Base-by-base conservation (phyloP, 805 yeast genomes). In the Metschnikowia lunata region DNA sequence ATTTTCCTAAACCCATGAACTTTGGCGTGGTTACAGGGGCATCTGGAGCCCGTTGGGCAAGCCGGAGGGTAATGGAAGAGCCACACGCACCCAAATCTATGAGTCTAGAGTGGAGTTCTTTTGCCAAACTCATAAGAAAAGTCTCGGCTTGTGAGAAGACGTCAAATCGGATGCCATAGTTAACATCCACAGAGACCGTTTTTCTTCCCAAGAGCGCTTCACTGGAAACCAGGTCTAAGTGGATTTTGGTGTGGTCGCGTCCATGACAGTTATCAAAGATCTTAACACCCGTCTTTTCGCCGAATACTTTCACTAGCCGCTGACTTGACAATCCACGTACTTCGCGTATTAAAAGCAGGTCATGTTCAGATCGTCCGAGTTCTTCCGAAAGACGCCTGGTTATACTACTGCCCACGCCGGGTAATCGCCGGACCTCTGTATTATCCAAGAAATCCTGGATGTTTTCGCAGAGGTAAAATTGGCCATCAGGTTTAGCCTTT, bases 131-230 rank as follows among this genome's bases (percentile, higher is more conserved):
- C 30, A 70, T 64, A 8, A 88, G 57, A 56, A 91, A 93, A 5
- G 43, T 51, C 49, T 84, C 90, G 23, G 84, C 78, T 57, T 91
- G 88, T 0, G 63, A 60, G 28, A 75, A 68, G 0, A 67, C 67
- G 29, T 79, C 76, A 51, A 90, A 85, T 38, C 98, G 60, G 0
- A 91, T 85, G 0, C 97, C 98, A 83, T 88, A 91, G 49, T 88
- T 87, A 26, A 91, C 83, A 58, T 91, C 98, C 4, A 89, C 85
- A 0, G 96, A 88, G 0, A 91, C 75, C 1, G 93, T 78, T 54
- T 88, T 88, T 26, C 95, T 71, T 10, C 78, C 72, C 14, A 80
- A 71, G 6, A 61, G 47, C 2, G 64, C 51, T 41, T 66, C 79
- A 12, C 69, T 64, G 8, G 80, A 78, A 29, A 71, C 69, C 8